Conservation (phyloP, 2,329 filamentous ascomycete species). For the Pestalotiopsis sp. region DNA sequence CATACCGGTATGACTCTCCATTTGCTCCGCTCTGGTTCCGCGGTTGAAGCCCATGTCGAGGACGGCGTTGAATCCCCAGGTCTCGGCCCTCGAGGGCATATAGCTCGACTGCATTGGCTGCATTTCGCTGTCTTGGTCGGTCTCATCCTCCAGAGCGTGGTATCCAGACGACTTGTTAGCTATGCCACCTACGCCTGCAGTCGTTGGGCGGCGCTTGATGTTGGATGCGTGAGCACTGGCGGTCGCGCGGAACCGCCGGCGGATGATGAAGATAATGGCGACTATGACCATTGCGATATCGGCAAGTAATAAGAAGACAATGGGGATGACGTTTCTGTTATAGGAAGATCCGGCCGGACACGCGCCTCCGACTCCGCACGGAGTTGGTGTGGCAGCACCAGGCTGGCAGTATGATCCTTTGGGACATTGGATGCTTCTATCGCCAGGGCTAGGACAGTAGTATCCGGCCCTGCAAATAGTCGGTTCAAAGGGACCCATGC, state of each 20-base stretch:
- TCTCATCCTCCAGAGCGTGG: constrained; percentile 33
- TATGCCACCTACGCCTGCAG: constrained; percentile 32
- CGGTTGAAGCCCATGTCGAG: constrained; percentile 33
- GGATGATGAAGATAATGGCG: constrained; percentile 37
- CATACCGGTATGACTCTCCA: constrained; percentile 30
- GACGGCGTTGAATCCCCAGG: constrained; percentile 41
- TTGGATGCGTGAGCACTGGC: constrained; percentile 24
- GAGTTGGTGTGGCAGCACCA: constrained; percentile 49
- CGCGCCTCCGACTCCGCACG: constrained; percentile 47
- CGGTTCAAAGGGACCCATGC: constrained; percentile 53
- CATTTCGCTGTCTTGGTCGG: constrained; percentile 37
- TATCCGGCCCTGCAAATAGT: constrained; percentile 50
- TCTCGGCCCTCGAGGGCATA: constrained; percentile 25
- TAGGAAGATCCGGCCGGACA: constrained; percentile 48
- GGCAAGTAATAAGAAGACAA: constrained; percentile 43
- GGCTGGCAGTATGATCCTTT: constrained; percentile 53
- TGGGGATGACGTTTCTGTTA: constrained; percentile 46
- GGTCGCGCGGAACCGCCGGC: constrained; percentile 36
- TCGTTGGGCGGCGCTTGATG: constrained; percentile 20
- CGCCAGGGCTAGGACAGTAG: constrained; percentile 50
- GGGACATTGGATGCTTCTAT: constrained; percentile 45
- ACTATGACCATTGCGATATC: constrained; percentile 44
- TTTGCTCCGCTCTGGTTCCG: constrained; percentile 27
- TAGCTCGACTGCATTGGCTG: constrained; percentile 36
- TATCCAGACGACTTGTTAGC: constrained; percentile 36